Conservation (phyloP, 2,329 filamentous ascomycete genomes). For the Cladosporium sp. region DNA sequence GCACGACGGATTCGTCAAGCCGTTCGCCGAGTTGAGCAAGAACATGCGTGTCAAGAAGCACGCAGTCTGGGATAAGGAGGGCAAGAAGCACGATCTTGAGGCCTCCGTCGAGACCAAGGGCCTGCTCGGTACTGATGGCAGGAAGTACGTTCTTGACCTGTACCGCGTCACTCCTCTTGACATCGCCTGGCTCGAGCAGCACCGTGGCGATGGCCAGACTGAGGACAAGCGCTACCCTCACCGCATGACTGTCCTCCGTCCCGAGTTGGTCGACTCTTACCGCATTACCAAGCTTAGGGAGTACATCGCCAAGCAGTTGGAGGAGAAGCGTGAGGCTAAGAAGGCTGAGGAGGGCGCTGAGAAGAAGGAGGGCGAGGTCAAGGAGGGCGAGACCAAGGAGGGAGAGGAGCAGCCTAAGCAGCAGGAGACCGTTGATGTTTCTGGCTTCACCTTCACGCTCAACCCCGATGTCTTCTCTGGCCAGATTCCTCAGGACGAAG, state of each 20-base stretch:
- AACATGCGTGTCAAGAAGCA: constrained; percentile 91
- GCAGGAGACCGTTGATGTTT: constrained; percentile 78
- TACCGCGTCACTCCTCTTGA: constrained; percentile 94
- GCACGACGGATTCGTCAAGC: constrained; percentile 78
- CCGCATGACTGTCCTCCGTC: constrained; percentile 89
- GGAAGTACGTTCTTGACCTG: constrained; percentile 95
- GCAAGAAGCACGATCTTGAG: constrained; percentile 85
- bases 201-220: constrained; percentile 56
- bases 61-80: constrained; percentile 96
- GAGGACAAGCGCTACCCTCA: constrained; percentile 74
- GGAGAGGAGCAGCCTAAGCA: constrained; percentile 38
- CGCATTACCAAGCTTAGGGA: constrained; percentile 84
- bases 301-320: constrained; percentile 79
- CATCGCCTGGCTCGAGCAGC: constrained; percentile 84
- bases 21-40: constrained; percentile 90
- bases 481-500: constrained; percentile 83
- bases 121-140: constrained; percentile 90
- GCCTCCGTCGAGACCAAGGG: constrained; percentile 98
- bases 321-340: constrained; percentile 56
- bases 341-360: constrained; percentile 31
- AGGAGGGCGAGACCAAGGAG: constrained; percentile 29
- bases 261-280: constrained; percentile 86
- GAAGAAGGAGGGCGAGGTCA: constrained; percentile 23
- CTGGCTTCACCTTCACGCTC: constrained; percentile 81
- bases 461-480: constrained; percentile 97